A percentile compares a stretch with the other conserved stretches of the same genome.
Evolutionary conservation across 805 yeast species (phyloP).

Genomic region (Zygoascus tannicola): DNA sequence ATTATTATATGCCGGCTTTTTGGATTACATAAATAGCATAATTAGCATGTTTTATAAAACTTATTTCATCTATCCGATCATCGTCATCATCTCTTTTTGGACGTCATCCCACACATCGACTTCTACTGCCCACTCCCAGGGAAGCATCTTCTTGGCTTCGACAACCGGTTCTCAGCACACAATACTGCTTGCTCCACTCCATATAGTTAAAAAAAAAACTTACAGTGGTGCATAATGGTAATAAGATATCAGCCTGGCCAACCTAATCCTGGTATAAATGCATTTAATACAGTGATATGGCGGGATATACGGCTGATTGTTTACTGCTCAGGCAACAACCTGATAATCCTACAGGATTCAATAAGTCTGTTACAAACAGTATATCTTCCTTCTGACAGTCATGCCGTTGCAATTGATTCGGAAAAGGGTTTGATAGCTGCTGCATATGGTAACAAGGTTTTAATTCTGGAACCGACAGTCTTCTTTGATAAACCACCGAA

Average conservation of each 20-base stretch:
- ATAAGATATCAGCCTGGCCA: constrained; percentile 67
- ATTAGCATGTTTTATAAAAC: no score
- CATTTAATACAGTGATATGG: constrained; percentile 59
- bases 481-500: constrained; percentile 15
- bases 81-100: no score
- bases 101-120: no score
- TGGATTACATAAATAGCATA: constrained; percentile 9
- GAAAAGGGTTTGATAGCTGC: constrained; percentile 41
- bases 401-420: constrained; percentile 54
- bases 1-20: constrained; percentile 18
- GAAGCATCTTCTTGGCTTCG: no score
- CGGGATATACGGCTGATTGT: constrained; percentile 47
- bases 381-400: constrained; percentile 57
- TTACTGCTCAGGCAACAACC: constrained; percentile 83
- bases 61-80: neutral
- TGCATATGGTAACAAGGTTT: constrained; percentile 14
- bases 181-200: no score
- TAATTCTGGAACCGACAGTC: constrained; percentile 19
- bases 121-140: no score
- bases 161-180: no score
- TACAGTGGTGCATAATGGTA: no score
- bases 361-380: constrained; percentile 62
- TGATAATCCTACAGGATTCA: constrained; percentile 53
- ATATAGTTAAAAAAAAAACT: no score
- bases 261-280: constrained; percentile 49